Evolutionary conservation across 495 filamentous ascomycete genomes (phyloP).

Genomic region (Margaritispora aquatica): DNA sequence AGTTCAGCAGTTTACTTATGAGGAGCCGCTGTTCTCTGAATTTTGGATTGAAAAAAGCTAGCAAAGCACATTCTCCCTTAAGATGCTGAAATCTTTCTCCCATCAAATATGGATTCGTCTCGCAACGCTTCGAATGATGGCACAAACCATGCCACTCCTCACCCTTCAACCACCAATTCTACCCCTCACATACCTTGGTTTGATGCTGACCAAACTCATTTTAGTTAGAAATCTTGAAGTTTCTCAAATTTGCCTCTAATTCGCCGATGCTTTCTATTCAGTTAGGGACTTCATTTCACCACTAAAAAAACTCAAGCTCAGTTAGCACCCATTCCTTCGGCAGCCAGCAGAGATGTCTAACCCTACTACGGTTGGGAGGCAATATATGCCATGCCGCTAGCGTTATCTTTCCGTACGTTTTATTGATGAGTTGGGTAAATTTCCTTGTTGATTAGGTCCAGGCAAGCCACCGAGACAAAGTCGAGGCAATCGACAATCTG

Average conservation of each 20-base stretch:
- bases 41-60: too few species aligned
- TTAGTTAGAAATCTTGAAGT: not conserved
- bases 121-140: not conserved
- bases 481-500: not conserved
- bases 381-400: not conserved
- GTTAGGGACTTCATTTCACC: not conserved
- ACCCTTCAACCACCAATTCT: not conserved
- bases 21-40: too few species aligned
- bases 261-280: not conserved
- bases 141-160: not conserved
- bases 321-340: not conserved
- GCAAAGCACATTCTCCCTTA: too few species aligned
- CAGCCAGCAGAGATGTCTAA: not conserved
- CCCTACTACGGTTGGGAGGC: not conserved
- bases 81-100: too few species aligned
- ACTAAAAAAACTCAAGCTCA: not conserved
- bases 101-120: not conserved
- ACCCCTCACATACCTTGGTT: not conserved
- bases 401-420: not conserved
- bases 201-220: not conserved
- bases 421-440: not conserved
- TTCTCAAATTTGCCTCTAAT: not conserved
- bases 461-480: not conserved
- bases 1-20: too few species aligned
- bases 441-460: not conserved